Conservation (phyloP, 2,329 filamentous ascomycete species). For the Dactylellina cionopaga region DNA sequence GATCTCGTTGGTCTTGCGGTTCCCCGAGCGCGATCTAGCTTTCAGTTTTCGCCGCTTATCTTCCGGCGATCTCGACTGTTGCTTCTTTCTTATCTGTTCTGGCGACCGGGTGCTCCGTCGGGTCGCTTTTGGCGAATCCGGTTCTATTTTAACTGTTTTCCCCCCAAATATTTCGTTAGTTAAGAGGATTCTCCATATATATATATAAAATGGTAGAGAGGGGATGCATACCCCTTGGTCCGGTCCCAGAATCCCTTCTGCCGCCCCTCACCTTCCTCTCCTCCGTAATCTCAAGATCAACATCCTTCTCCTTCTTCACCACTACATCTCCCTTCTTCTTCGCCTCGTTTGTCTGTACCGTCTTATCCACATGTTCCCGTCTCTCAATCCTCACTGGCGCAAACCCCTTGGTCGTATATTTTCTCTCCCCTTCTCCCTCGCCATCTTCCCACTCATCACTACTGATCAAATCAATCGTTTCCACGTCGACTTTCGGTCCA, state of each 20-base stretch:
- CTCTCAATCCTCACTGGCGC: constrained; percentile 50
- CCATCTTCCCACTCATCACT: constrained; percentile 46
- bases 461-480: constrained; percentile 55
- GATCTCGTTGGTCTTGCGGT: constrained; percentile 37
- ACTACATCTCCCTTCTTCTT: constrained; percentile 51
- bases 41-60: constrained; percentile 38
- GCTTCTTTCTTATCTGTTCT: constrained; percentile 26
- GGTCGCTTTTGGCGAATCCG: constrained; percentile 51
- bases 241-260: constrained; percentile 38
- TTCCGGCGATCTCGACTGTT: constrained; percentile 48
- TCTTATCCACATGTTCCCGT: constrained; percentile 54
- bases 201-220: neutral
- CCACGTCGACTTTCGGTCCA: constrained; percentile 55
- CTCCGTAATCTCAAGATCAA: constrained; percentile 53
- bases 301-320: constrained; percentile 53
- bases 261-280: constrained; percentile 52
- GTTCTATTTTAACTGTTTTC: constrained; percentile 29
- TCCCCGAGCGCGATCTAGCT: constrained; percentile 44
- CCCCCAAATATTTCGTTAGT: neutral
- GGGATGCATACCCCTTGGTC: constrained; percentile 15
- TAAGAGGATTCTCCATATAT: no score
- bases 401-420: constrained; percentile 31
- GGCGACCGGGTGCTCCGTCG: constrained; percentile 32
- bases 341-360: constrained; percentile 52
- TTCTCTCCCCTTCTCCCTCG: constrained; percentile 37